Evolutionary conservation across 148 eudicot species (phyloP).

Genomic region (Diospyros kaki): DNA sequence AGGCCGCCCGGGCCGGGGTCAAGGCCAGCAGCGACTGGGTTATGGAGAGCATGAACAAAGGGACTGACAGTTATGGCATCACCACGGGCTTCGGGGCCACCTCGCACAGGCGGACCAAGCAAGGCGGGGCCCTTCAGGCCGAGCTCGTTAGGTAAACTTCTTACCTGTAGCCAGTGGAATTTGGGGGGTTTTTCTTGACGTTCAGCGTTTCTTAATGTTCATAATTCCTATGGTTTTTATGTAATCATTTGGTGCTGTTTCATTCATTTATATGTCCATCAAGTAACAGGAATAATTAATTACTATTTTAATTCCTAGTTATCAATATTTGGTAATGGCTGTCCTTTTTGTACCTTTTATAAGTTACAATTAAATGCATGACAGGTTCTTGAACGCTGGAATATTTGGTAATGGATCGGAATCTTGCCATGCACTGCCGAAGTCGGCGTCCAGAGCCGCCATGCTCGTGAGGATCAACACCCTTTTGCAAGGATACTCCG

Average conservation of each 20-base stretch:
- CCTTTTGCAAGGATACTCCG: constrained; percentile 88
- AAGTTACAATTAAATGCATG: background rate
- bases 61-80: constrained; percentile 84
- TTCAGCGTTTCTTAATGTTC: too few species aligned
- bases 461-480: constrained; percentile 91
- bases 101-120: constrained; percentile 73
- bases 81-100: constrained; percentile 92
- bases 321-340: too few species aligned
- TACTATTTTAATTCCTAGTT: too few species aligned
- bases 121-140: constrained; percentile 82
- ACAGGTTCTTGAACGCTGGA: constrained; percentile 86
- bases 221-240: too few species aligned
- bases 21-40: constrained; percentile 94
- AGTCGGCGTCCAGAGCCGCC: constrained; percentile 76
- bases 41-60: constrained; percentile 77
- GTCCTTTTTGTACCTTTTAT: too few species aligned
- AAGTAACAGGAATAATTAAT: too few species aligned
- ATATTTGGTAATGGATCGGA: constrained; percentile 67
- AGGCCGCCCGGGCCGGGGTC: constrained; percentile 53
- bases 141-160: constrained; percentile 71
- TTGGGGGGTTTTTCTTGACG: too few species aligned
- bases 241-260: too few species aligned
- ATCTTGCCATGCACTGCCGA: constrained; percentile 61
- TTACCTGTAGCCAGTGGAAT: too few species aligned
- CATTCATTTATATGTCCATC: too few species aligned